A percentile compares a stretch with the other conserved stretches of the same genome.
Evolutionary conservation across 345 rosid genomes (phyloP).

Genomic region (Ceriops zippeliana): DNA sequence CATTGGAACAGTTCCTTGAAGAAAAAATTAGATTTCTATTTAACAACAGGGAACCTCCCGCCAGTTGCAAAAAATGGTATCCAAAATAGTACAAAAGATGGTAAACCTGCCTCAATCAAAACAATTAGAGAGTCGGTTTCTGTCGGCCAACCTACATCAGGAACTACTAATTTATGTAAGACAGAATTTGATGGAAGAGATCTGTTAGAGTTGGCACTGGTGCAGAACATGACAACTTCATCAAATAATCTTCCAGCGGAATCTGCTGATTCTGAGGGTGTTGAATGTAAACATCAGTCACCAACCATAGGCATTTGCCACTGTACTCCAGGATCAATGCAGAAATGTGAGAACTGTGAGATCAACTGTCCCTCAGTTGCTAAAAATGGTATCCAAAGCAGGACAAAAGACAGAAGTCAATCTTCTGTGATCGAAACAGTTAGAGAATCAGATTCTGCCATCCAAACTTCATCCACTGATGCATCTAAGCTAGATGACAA

Average conservation of each 20-base stretch:
- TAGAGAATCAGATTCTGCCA: conserved; percentile 50
- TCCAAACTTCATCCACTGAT: conserved; percentile 49
- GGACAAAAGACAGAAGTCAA: conserved; percentile 16
- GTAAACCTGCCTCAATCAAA: conserved; percentile 25
- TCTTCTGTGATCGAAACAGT: conserved; percentile 30
- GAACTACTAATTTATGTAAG: conserved; percentile 39
- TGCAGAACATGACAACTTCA: conserved; percentile 44
- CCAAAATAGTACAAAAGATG: conserved; percentile 35
- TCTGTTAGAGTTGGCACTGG: conserved; percentile 36
- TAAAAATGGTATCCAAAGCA: conserved; percentile 46
- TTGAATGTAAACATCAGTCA: conserved; percentile 38
- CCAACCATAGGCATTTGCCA: conserved; percentile 31
- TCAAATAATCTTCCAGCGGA: conserved; percentile 39
- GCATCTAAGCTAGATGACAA: conserved; percentile 43
- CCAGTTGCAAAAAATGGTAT: conserved; percentile 43
- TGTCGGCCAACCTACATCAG: conserved; percentile 48
- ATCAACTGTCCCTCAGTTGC: conserved; percentile 36
- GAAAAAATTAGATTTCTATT: conserved; percentile 79
- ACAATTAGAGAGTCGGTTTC: conserved; percentile 47
- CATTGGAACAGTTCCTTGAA: conserved; percentile 99
- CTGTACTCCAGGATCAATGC: conserved; percentile 35
- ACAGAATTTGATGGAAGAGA: conserved; percentile 46
- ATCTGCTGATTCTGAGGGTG: conserved; percentile 47
- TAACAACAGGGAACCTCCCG: conserved; percentile 70
- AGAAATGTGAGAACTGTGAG: conserved; percentile 26